Base-by-base conservation (phyloP, 192 early-diverging fungal species). In the Diversispora eburnea region DNA sequence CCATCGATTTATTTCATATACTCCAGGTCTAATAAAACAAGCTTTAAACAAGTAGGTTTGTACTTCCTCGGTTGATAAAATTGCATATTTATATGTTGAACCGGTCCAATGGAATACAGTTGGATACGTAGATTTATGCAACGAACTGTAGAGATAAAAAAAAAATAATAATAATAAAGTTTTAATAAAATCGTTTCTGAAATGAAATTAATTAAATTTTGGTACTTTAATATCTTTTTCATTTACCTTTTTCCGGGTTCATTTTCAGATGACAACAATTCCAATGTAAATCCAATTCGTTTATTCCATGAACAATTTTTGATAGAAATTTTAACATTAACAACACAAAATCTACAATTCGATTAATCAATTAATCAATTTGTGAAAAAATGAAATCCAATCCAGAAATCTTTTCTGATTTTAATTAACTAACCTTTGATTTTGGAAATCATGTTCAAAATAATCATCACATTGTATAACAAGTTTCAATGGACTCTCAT, bases 1-100 rank as follows among this genome's bases (percentile, higher is more conserved):
- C 93, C 93, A 94, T 45, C 87, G 79, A 77, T 91, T 92, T 49
- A 94, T 77, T 76, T 94, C 88, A 78, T 89, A 94, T 1, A 89
- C 81, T 5, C 93, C 93, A 33, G 84, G 72, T 42, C 79, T 51
- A 6, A 81, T 76, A 75, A 94, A 91, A 39, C 83, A 83, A 0
- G 90, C 90, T 39, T 77, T 62, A 17, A 86, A 73, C 2, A 61
- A 76, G 20, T 90, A 57, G 20, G 77, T 74, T 1, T 73, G 72
- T 22, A 84, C 80, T 70, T 82, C 82, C 39, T 88, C 76, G 0
- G 88, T 88, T n/a, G 74, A 72, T 51, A 94, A 81, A 8, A 62
- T 75, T 4, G 89, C 89, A 4, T 78, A 80, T 9, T 85, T 79
- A 8, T 78, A 72, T 0, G 89, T 92, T 0, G 81, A 43, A 42